phyloP scores from a whole-genome alignment of 345 rosid genomes.

The Excoecaria agallocha region DNA sequence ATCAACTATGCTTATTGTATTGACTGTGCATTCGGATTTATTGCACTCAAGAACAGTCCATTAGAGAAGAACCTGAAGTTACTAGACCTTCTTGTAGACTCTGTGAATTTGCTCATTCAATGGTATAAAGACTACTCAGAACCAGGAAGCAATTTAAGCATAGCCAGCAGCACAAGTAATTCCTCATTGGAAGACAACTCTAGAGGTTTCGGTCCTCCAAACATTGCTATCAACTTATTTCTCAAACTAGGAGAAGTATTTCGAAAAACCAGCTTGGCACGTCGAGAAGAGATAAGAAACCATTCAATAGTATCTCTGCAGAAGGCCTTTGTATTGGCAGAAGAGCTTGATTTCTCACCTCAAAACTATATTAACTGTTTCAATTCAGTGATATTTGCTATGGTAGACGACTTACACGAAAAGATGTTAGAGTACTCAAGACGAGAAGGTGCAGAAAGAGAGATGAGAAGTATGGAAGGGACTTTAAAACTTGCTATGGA shows the following conservation, averaged over 20 bases:
- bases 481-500: slow-evolving; percentile 69
- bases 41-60: slow-evolving; percentile 65
- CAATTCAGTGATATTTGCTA: slow-evolving; percentile 54
- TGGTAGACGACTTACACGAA: slow-evolving; percentile 86
- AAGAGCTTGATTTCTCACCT: slow-evolving; percentile 64
- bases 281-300: slow-evolving; percentile 84
- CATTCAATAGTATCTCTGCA: slow-evolving; percentile 52
- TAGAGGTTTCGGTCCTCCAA: slow-evolving; percentile 31
- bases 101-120: slow-evolving; percentile 47
- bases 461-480: slow-evolving; percentile 88
- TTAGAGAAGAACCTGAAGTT: slow-evolving; percentile 66
- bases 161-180: slow-evolving; percentile 45
- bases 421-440: slow-evolving; percentile 79
- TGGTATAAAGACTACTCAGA: slow-evolving; percentile 57
- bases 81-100: slow-evolving; percentile 67
- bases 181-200: slow-evolving; percentile 60
- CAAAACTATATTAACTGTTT: slow-evolving; percentile 56
- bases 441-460: slow-evolving; percentile 71
- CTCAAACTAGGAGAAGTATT: slow-evolving; percentile 79
- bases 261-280: slow-evolving; percentile 68
- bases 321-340: slow-evolving; percentile 51
- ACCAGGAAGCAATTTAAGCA: slow-evolving; percentile 37
- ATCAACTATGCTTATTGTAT: slow-evolving; percentile 63
- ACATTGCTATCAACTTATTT: slow-evolving; percentile 47
- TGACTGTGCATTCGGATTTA: slow-evolving; percentile 77